These are phyloP conservation scores for Eutrema salsugineum DNA, from an alignment of 441 rosid species.

Conservation along the genomic window DNA sequence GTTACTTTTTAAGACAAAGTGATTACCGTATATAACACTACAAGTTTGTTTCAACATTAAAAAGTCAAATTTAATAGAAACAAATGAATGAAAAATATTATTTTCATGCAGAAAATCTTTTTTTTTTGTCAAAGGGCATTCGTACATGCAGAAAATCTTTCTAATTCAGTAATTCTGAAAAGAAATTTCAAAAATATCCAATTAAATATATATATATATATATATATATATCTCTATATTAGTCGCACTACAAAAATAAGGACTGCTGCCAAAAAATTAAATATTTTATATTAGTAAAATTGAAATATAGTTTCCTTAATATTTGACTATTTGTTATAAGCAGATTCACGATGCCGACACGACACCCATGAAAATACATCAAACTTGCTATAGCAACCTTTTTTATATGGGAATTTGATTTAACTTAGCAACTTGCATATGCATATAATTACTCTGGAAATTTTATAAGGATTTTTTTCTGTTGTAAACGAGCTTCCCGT, in stretches of 20 bases:
- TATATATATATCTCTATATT: not conserved
- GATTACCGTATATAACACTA: no score
- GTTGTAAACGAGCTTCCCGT: slow-evolving; percentile 10
- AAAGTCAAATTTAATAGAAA: no score
- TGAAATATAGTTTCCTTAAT: not conserved
- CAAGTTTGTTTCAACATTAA: no score
- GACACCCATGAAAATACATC: not conserved
- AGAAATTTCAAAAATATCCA: not conserved
- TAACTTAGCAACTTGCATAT: slow-evolving; percentile 15
- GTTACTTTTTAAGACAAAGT: no score
- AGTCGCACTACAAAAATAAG: not conserved
- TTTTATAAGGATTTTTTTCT: not conserved
- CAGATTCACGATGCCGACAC: slow-evolving; percentile 15
- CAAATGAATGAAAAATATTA: no score
- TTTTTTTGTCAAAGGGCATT: no score
- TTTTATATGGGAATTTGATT: not conserved
- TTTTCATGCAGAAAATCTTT: no score
- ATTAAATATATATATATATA: no score
- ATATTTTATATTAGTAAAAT: not conserved
- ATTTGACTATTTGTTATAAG: not conserved
- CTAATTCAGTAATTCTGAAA: not conserved
- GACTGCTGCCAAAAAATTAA: not conserved
- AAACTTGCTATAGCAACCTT: not conserved
- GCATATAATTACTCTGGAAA: not conserved
- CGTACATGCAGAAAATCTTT: no score